Conservation (phyloP, 768 basidiomycete species). For the Russula vinacea region DNA sequence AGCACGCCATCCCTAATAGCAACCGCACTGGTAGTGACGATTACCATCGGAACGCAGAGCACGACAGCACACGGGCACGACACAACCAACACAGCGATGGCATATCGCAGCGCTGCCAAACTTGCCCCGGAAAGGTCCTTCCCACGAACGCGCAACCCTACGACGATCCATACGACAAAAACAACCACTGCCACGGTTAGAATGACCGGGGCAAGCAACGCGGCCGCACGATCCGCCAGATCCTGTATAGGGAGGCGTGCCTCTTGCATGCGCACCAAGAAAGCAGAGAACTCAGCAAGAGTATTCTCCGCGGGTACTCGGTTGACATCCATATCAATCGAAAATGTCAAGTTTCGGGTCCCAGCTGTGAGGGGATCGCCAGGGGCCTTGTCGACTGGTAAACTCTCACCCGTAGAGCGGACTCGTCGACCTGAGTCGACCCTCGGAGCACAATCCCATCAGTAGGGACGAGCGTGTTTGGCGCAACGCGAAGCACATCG, state of each 20-base stretch:
- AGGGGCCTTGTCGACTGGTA: slow-evolving; percentile 38
- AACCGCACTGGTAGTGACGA: slow-evolving; percentile 37
- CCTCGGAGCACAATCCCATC: slow-evolving; percentile 41
- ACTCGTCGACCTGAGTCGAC: slow-evolving; percentile 42
- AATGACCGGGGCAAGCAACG: slow-evolving; percentile 49
- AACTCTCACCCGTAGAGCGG: slow-evolving; percentile 44
- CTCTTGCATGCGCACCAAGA: slow-evolving; percentile 40
- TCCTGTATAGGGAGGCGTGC: slow-evolving; percentile 43
- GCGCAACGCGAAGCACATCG: slow-evolving; percentile 39
- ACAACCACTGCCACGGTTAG: slow-evolving; percentile 41
- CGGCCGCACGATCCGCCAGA: slow-evolving; percentile 50
- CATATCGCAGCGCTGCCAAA: slow-evolving; percentile 46
- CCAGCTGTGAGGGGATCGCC: slow-evolving; percentile 41
- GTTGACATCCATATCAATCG: slow-evolving; percentile 38
- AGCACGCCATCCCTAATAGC: slow-evolving; percentile 37
- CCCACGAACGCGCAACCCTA: slow-evolving; percentile 36
- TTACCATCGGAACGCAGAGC: slow-evolving; percentile 40
- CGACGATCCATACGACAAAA: slow-evolving; percentile 40
- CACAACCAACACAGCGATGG: slow-evolving; percentile 50
- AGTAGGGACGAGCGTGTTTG: slow-evolving; percentile 40
- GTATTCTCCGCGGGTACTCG: slow-evolving; percentile 43
- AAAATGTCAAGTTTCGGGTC: slow-evolving; percentile 39
- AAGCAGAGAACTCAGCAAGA: slow-evolving; percentile 39
- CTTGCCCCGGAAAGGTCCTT: slow-evolving; percentile 33
- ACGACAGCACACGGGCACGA: slow-evolving; percentile 52